These are phyloP conservation scores for Ustilago vetiveriae DNA, from an alignment of 1,284 basidiomycete genomes.

Conservation along the genomic window DNA sequence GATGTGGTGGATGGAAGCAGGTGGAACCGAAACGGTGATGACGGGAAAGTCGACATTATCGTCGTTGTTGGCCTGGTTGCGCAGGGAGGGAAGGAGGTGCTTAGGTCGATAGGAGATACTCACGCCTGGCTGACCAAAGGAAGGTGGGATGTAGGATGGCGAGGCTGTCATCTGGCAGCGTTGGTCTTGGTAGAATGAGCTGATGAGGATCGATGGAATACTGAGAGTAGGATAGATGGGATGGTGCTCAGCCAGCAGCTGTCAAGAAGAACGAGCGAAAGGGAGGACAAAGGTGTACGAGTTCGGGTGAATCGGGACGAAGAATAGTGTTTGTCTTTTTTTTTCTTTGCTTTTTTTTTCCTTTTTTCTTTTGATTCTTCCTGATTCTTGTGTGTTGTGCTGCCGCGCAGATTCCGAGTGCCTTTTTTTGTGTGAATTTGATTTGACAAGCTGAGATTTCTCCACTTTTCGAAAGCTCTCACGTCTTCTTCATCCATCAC, in stretches of 20 bases:
- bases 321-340: background rate
- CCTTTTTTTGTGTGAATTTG: background rate
- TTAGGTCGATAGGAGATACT: slow-evolving; percentile 50
- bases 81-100: slow-evolving; percentile 7
- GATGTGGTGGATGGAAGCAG: slow-evolving; percentile 60
- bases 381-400: background rate
- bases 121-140: slow-evolving; percentile 49
- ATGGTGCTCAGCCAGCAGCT: background rate
- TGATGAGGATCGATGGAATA: background rate
- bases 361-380: slow-evolving; percentile 2
- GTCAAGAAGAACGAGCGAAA: background rate
- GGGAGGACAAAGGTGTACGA: too few relatives aligned
- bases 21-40: slow-evolving; percentile 56
- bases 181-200: background rate
- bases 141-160: slow-evolving; percentile 36
- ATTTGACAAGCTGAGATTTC: background rate
- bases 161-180: background rate
- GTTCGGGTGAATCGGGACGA: background rate
- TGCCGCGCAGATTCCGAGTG: too few relatives aligned
- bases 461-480: too few relatives aligned
- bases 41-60: too few relatives aligned
- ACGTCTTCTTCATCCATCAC: too few relatives aligned
- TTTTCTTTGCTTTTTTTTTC: background rate
- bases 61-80: background rate
- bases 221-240: background rate